A percentile compares a stretch with the other conserved stretches of the same genome.
Evolutionary conservation across 441 rosid genomes (phyloP).

Genomic region (Dalechampia spathulata): DNA sequence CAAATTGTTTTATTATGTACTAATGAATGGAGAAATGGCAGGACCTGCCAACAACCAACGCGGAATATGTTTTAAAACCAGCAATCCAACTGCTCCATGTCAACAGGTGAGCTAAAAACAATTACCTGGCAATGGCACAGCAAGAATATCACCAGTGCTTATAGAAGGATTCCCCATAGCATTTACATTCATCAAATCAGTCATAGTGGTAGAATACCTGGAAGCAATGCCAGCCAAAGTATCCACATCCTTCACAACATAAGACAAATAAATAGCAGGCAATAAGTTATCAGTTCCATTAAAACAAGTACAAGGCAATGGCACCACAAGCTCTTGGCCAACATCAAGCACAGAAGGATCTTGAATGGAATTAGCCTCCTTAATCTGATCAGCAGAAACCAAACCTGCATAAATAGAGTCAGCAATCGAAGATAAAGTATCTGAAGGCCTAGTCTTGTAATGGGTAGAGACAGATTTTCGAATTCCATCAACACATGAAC

Average conservation of each 20-base stretch:
- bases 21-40: too few species aligned
- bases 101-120: too few species aligned
- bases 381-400: slow-evolving; percentile 84
- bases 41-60: too few species aligned
- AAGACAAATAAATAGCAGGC: slow-evolving; percentile 78
- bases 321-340: slow-evolving; percentile 62
- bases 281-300: slow-evolving; percentile 73
- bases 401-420: slow-evolving; percentile 68
- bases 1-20: too few species aligned
- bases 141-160: slow-evolving; percentile 66
- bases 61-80: too few species aligned
- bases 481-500: slow-evolving; percentile 88
- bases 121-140: slow-evolving; percentile 75
- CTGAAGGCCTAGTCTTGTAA: slow-evolving; percentile 83
- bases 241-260: slow-evolving; percentile 65
- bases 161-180: slow-evolving; percentile 78
- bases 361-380: slow-evolving; percentile 67
- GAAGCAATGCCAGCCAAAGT: slow-evolving; percentile 66
- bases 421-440: slow-evolving; percentile 52
- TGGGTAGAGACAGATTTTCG: slow-evolving; percentile 64
- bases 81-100: too few species aligned
- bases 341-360: slow-evolving; percentile 66
- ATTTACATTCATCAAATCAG: slow-evolving; percentile 90
- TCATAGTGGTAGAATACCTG: slow-evolving; percentile 57
- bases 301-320: slow-evolving; percentile 88